These are phyloP conservation scores for Debaryomyces psychrophilus DNA, from an alignment of 1,139 yeast genomes.

Conservation along the genomic window DNA sequence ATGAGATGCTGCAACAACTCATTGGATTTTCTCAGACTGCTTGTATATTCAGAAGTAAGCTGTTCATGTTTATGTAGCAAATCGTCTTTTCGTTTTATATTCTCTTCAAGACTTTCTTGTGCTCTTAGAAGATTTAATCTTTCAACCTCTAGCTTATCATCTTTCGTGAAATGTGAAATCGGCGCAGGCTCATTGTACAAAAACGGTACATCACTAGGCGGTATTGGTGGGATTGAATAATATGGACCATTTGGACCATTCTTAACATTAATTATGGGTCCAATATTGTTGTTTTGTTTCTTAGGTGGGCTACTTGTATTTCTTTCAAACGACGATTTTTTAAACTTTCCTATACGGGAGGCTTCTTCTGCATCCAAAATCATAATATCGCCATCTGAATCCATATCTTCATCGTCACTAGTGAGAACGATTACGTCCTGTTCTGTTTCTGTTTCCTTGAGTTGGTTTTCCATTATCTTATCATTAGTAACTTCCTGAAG, in stretches of 20 bases:
- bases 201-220: neutral
- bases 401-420: slow-evolving; percentile 13
- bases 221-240: neutral
- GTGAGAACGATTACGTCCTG: slow-evolving; percentile 9
- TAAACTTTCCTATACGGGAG: slow-evolving; percentile 26
- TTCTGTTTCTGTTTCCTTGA: neutral
- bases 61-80: slow-evolving; percentile 9
- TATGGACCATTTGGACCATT: neutral
- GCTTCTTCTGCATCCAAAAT: slow-evolving; percentile 33
- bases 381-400: slow-evolving; percentile 20
- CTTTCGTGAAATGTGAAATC: slow-evolving; percentile 29
- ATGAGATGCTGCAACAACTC: slow-evolving; percentile 7
- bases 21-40: slow-evolving; percentile 1
- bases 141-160: slow-evolving; percentile 1
- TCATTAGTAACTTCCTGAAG: neutral
- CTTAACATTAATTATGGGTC: neutral
- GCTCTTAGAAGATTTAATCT: slow-evolving; percentile 11
- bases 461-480: neutral
- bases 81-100: slow-evolving; percentile 9
- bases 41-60: slow-evolving; percentile 1
- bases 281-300: neutral
- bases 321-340: slow-evolving; percentile 22
- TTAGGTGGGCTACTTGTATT: neutral
- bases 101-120: slow-evolving; percentile 6
- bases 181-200: slow-evolving; percentile 37